Evolutionary conservation across 1,139 yeast genomes (phyloP).

Genomic region (Suhomyces atakaporum): DNA sequence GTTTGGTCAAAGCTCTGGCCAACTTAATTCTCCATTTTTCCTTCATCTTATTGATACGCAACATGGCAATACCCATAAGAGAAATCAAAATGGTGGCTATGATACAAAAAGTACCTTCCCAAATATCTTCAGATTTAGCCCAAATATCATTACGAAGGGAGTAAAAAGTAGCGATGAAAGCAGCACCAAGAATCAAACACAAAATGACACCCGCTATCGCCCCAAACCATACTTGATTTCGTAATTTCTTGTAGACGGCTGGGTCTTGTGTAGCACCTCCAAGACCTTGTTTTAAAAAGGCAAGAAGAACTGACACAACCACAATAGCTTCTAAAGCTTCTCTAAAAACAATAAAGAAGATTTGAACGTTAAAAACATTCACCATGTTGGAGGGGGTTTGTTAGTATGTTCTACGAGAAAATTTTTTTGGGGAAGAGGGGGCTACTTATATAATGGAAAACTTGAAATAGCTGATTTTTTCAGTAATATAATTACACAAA

Average conservation of each 20-base stretch:
- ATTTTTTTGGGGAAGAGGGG: not conserved
- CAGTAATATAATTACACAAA: not conserved
- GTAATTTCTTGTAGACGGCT: constrained; percentile 57
- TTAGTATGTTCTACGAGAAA: constrained; percentile 1
- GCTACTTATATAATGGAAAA: not conserved
- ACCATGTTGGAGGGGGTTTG: constrained; percentile 26
- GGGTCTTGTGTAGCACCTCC: constrained; percentile 55
- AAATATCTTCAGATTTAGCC: constrained; percentile 28
- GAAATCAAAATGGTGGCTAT: constrained; percentile 29
- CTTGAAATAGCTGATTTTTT: not conserved
- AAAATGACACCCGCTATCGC: constrained; percentile 24
- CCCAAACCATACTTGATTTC: constrained; percentile 32
- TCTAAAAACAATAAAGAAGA: constrained; percentile 85
- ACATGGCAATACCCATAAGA: constrained; percentile 31
- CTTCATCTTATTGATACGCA: constrained; percentile 41
- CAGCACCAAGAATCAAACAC: constrained; percentile 27
- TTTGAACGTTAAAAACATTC: constrained; percentile 53
- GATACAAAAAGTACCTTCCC: constrained; percentile 32
- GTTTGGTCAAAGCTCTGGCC: constrained; percentile 37
- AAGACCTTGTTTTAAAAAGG: constrained; percentile 85
- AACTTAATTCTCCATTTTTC: constrained; percentile 52
- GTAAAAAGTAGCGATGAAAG: constrained; percentile 28
- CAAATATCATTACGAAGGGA: constrained; percentile 24
- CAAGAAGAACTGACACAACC: constrained; percentile 84
- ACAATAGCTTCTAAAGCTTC: constrained; percentile 90